Base-by-base conservation (phyloP, 2,329 filamentous ascomycete species). In the Aspergillus sp. region DNA sequence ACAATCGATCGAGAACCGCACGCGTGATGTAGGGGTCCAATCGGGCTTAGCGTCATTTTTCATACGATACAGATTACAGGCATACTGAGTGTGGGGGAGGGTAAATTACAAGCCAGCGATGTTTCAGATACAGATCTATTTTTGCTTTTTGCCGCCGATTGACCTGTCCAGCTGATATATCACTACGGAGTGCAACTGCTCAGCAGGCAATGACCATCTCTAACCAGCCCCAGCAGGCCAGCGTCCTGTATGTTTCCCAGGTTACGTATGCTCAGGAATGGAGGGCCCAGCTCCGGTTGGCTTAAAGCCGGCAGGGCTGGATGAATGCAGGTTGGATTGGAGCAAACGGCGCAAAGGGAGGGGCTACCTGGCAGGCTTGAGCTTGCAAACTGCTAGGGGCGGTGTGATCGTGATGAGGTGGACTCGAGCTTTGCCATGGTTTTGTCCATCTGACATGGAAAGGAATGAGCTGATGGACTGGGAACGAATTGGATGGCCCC, bases 121-220 rank as follows among this genome's bases (percentile, higher is more conserved):
- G 47, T 46, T n/a, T 35, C 24, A 8, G 24, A 39, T 51, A 24
- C 43, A 21, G 12, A 23, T 45, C 51, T 37, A 45, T 54, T 54
- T 44, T 37, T 54, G n/a, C 24, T 54, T 52, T 62, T 19, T 11
- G 21, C 31, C 27, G 27, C 27, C 27, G 31, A 37, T 49, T 49
- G 61, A 64, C 64, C 60, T 60, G 63, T 68, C 62, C 61, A 67
- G 62, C 61, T 67, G 62, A 66, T 61, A 48, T 45, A 51, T 58
- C 52, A 57, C 35, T 39, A 33, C 31, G 4, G 11, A 15, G 8
- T 48, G 33, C 19, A 24, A 24, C 23, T 31, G 27, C 19, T 45
- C 3, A 15, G 19, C 27, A 31, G 27, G 27, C 27, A 31, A 31
- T 8, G 9, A 31, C 8, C 9, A 9, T 31, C 19, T 35, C 47